Base-by-base conservation (phyloP, 2,329 filamentous ascomycete genomes). In the Penicillium palitans region DNA sequence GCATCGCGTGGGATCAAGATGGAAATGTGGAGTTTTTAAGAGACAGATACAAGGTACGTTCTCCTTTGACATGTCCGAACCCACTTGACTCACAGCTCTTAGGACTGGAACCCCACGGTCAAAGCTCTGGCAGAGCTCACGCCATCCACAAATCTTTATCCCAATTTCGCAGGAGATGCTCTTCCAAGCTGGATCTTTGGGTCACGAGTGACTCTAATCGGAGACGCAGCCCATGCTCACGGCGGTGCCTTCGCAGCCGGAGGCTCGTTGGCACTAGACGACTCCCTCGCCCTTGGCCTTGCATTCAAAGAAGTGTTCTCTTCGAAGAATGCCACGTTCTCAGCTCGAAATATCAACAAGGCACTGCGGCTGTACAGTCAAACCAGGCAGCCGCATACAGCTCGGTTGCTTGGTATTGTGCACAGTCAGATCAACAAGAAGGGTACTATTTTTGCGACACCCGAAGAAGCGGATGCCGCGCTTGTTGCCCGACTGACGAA, bases 161-260 rank as follows among this genome's bases (percentile, higher is more conserved):
- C 79, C 4, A 81, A 81, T 59, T 72, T 74, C 7, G 74, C 78
- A 0, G 79, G 75, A 0, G 66, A 74, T 4, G 68, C 70, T 7
- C 69, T 81, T 1, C 68, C 75, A 2, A 76, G 72, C 0, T 81
- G 79, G 79, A 70, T 78, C 0, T 70, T 81, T 17, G 71, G 68
- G 5, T 67, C 65, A 1, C 62, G 69, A 4, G 70, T 63, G 8
- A 71, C 69, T 2, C 50, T 72, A 0, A 61, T 71, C 4, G 70
- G 71, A 2, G 68, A 72, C 41, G 69, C 70, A 24, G 70, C 69
- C 5, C 70, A 73, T 55, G 64, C 70, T 0, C 70, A 73, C 24
- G 70, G 70, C 1, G 70, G 70, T 10, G 64, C 68, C 3, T 70
- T 72, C 52, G 70, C 70, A 9, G 70, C 70, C 0, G 70, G 68